Conservation (phyloP, 805 yeast species). For the Sugiyamaella smithiae region DNA sequence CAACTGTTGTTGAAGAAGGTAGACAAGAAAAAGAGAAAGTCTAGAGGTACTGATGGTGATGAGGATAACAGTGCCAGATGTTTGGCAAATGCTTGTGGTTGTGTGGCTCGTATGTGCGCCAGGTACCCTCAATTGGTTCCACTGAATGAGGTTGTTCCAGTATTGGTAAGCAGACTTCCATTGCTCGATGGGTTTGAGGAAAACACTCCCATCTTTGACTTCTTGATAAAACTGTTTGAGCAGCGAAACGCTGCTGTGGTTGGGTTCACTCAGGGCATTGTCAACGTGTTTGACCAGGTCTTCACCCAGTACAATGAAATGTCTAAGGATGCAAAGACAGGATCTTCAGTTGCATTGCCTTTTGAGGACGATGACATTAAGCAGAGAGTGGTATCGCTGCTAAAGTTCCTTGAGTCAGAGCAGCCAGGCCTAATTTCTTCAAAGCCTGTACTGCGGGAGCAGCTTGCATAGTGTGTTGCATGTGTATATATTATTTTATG, state of each 20-base stretch:
- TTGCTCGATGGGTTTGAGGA: constrained; percentile 87
- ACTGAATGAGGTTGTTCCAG: constrained; percentile 69
- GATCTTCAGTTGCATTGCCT: constrained; percentile 57
- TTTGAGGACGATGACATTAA: constrained; percentile 69
- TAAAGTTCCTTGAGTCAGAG: constrained; percentile 67
- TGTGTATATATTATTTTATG: neutral
- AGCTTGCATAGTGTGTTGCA: constrained; percentile 10
- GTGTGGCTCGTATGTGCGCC: constrained; percentile 88
- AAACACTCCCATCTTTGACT: constrained; percentile 82
- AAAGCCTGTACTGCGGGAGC: constrained; percentile 17
- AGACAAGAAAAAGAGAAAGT: constrained; percentile 52
- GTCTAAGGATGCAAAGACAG: constrained; percentile 46
- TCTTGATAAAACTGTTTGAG: constrained; percentile 70
- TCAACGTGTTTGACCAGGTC: constrained; percentile 65
- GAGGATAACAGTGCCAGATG: constrained; percentile 83
- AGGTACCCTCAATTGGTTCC: constrained; percentile 72
- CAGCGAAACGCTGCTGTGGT: constrained; percentile 55
- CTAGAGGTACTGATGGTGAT: constrained; percentile 45
- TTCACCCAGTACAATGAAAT: constrained; percentile 75
- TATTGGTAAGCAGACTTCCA: constrained; percentile 75
- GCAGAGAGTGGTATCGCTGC: constrained; percentile 61
- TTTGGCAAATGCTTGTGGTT: constrained; percentile 93
- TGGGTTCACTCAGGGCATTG: constrained; percentile 40
- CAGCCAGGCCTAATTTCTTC: constrained; percentile 46
- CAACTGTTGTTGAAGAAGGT: constrained; percentile 75